Evolutionary conservation across 805 yeast genomes (phyloP), one percentile per base, ranked within the genome.

Genomic region (Candida pini): DNA sequence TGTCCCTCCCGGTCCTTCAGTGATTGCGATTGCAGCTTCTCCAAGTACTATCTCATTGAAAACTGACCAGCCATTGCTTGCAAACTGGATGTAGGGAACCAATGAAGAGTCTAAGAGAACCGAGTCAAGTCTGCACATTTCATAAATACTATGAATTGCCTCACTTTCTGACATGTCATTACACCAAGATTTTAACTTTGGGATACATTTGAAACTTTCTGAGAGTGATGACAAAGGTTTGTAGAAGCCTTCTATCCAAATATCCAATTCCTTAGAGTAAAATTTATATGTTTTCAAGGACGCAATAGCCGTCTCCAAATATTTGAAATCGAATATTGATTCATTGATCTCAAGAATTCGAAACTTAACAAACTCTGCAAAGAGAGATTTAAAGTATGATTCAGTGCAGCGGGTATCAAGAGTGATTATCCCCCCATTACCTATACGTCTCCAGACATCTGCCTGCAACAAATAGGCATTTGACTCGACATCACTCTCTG

Each of bases 241-340:
- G 18, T 49, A 52, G 25, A 49, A 44, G 5, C 45, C 45, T 5
- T 20, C 14, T 16, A 53, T 23, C 60, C 61, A 55, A 10, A 23
- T 28, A 3, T 39, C 31, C 13, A 53, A 32, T 3, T 36, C 39
- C 1, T 26, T 16, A 1, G 50, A 36, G 18, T 31, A 29, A 12
- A 30, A 40, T 2, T 30, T 13, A 0, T 33, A 31, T 2, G 21
- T 10, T n/a, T 18, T 24, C n/a, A 43, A 12, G 4, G 6, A 4
- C 3, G 16, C 23, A 4, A 38, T 16, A 4, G 38, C 26, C 6
- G 26, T 8, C 6, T 25, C 19, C 3, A 43, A 26, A 5, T 40
- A 26, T 1, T 33, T 16, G 20, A 44, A 36, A n/a, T 38, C 38
- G 5, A 40, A 33, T 4, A 44, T 35, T 3, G 47, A 32, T 12